Percentiles rank a stretch among this genome's conserved stretches.
These are phyloP conservation scores for Pueraria montana DNA, from an alignment of 306 rosid genomes.

Conservation along the genomic window DNA sequence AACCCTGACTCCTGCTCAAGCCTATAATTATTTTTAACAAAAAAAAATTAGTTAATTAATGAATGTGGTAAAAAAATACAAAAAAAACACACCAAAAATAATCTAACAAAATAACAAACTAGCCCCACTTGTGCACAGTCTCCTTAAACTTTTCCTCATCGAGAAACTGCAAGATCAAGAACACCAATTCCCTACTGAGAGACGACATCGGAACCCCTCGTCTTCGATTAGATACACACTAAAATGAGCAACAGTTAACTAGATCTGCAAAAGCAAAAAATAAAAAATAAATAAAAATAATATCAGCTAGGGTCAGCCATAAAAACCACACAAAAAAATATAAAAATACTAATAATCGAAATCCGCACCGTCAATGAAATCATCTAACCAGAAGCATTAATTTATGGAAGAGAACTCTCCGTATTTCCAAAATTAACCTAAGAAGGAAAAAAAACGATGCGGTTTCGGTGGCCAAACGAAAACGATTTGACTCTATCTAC, in stretches of 20 bases:
- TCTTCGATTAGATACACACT: conserved; percentile 57
- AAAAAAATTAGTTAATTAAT: conserved; percentile 39
- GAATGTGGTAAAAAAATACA: conserved; percentile 43
- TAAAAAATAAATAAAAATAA: not conserved
- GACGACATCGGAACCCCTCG: conserved; percentile 81
- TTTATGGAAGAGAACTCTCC: conserved; percentile 51
- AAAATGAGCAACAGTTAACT: conserved; percentile 59
- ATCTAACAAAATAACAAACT: conserved; percentile 35
- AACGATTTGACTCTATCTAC: conserved; percentile 52
- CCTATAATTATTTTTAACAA: conserved; percentile 53
- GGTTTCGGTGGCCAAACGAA: conserved; percentile 41
- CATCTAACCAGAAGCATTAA: conserved; percentile 49
- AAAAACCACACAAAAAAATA: conserved; percentile 40
- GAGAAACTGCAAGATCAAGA: conserved; percentile 97
- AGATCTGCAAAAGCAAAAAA: conserved; percentile 72
- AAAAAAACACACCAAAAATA: conserved; percentile 27
- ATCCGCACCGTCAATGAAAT: conserved; percentile 56
- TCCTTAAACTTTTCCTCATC: conserved; percentile 99
- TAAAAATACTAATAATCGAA: conserved; percentile 22
- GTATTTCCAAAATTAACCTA: conserved; percentile 45
- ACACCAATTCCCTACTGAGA: conserved; percentile 98
- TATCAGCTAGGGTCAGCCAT: conserved; percentile 42
- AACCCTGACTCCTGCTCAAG: conserved; percentile 99
- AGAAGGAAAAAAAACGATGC: conserved; percentile 43
- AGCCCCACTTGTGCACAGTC: conserved; percentile 96